Base-by-base conservation (phyloP, 2,329 filamentous ascomycete genomes). In the Juglanconis juglandina region DNA sequence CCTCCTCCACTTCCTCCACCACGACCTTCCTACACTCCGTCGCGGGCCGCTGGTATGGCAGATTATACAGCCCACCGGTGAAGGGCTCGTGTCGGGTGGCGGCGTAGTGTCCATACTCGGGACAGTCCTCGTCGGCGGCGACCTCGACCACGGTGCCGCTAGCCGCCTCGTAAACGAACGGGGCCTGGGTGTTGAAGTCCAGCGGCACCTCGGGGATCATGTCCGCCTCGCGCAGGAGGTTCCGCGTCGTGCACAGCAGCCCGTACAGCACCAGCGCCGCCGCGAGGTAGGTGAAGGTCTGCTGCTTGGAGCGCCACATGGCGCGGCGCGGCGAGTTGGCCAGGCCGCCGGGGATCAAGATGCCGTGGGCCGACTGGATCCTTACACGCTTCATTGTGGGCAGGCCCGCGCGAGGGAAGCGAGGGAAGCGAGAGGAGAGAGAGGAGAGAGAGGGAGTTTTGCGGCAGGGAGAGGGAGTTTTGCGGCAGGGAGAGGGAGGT, bases 11-110 rank as follows among this genome's bases (percentile, higher is more conserved):
- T 2, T 83, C 77, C 1, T 83, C 79, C 3, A 88, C 90, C 59
- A 84, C 82, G 75, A 93, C 92, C 1, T 87, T 91, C 53, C 90
- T 86, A 70, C 90, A 94, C 69, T 81, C 81, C 59, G 79, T 77
- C 2, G 80, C 80, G 0, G 90, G 90, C 61, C 90, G 81, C 56
- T 72, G 70, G 56, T 67, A 73, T 1, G 72, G 68, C 56, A 75
- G 69, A 34, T 68, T 64, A 58, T 69, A 69, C 34, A 65, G 67
- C 1, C 73, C 73, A 1, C 64, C 62, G 30, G 72, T 71, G 44
- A 64, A 66, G 13, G 73, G 72, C 52, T 69, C 66, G 58, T 74
- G 72, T 5, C 60, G 65, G 39, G 54, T 55, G 11, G 66, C 65
- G 5, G 72, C 69, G 58, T 69, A 72, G n/a, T 58, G 65, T 32